phyloP scores from a whole-genome alignment of 2,329 filamentous ascomycete genomes.

The Mycosphaerelloides madeirae region DNA sequence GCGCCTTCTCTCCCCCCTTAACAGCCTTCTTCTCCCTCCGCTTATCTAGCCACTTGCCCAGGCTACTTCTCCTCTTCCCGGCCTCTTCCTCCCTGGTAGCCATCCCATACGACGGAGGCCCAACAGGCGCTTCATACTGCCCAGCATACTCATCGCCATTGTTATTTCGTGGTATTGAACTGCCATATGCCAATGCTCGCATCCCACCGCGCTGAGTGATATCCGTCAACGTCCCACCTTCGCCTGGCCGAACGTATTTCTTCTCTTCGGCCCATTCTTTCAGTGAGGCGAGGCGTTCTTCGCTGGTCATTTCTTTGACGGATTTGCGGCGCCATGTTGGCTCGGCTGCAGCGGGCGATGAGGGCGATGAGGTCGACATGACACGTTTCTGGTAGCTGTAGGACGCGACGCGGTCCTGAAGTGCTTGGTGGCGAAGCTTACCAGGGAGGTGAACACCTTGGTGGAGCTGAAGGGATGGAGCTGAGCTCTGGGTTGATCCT shows the following conservation, averaged over 20 bases:
- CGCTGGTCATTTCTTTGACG: conserved; percentile 19
- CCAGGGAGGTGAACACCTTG: too few relatives aligned
- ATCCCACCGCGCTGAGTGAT: conserved; percentile 8
- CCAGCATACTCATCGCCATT: conserved; percentile 11
- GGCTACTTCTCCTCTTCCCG: conserved; percentile 6
- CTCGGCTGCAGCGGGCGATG: not conserved
- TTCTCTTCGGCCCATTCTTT: conserved; percentile 23
- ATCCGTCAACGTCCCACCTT: conserved; percentile 17
- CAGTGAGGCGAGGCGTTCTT: conserved; percentile 19
- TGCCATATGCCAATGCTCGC: conserved; percentile 12
- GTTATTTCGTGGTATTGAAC: not conserved
- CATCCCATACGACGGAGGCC: conserved; percentile 15
- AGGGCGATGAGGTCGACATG: not conserved
- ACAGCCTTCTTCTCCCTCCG: conserved; percentile 14
- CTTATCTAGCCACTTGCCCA: conserved; percentile 20
- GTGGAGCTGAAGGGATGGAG: not conserved
- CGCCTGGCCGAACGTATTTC: conserved; percentile 20
- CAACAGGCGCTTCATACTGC: conserved; percentile 19
- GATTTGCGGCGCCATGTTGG: conserved; percentile 11
- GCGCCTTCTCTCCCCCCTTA: conserved; percentile 10
- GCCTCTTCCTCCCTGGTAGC: conserved; percentile 6
- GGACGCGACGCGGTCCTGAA: not conserved
- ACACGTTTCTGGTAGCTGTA: not conserved
- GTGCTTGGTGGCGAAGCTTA: not conserved
- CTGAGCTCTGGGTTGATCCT: too few relatives aligned